phyloP scores from a whole-genome alignment of 148 eudicot genomes.

The Fallopia convolvulus region DNA sequence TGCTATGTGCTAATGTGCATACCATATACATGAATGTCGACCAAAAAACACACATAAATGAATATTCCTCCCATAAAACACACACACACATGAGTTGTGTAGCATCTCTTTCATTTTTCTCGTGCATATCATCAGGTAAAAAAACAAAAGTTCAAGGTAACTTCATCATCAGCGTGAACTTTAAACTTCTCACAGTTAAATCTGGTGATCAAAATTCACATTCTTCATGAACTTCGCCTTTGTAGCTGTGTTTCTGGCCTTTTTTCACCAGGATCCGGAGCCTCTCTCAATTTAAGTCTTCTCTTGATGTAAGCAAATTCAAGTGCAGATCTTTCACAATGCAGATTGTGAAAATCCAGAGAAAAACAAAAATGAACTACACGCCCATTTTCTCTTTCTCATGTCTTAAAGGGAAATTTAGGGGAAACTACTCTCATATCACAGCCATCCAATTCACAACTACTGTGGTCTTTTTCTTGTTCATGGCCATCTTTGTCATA shows the following conservation, averaged over 20 bases:
- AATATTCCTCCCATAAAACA: no score
- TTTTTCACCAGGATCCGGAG: neutral
- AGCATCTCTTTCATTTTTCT: neutral
- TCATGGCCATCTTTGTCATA: conserved; percentile 37
- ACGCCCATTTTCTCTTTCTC: neutral
- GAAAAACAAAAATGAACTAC: neutral
- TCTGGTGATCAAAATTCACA: neutral
- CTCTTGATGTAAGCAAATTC: neutral
- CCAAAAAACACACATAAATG: no score
- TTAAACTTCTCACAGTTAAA: neutral
- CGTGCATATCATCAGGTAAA: neutral
- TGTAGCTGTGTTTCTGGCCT: neutral
- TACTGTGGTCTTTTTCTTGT: conserved; percentile 43
- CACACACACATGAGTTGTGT: neutral
- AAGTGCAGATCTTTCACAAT: neutral
- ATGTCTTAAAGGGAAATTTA: conserved; percentile 23
- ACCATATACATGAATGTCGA: neutral
- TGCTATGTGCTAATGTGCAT: neutral
- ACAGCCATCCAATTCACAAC: conserved; percentile 47
- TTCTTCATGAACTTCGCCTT: neutral
- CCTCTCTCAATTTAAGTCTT: neutral
- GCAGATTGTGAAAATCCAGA: neutral
- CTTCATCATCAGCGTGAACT: neutral
- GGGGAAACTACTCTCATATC: conserved; percentile 30
- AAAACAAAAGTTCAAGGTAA: neutral